Conservation (phyloP, 1,284 basidiomycete species). For the Cystobasidiaceae sp. region DNA sequence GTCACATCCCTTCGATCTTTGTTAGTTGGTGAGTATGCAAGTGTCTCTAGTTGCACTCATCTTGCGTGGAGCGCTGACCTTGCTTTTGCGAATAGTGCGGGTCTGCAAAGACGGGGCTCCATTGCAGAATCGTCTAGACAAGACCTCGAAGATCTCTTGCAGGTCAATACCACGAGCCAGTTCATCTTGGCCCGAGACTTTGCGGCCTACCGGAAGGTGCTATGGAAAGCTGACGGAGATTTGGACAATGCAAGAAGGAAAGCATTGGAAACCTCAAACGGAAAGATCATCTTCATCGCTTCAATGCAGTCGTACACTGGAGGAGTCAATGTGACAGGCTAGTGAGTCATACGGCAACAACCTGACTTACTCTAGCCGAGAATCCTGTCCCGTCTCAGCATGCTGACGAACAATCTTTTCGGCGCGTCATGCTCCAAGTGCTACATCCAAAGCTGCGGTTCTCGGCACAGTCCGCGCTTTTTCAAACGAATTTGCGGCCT, state of each 20-base stretch:
- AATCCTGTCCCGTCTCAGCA: no score
- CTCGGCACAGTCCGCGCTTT: neutral
- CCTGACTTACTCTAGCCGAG: neutral
- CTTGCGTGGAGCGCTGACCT: neutral
- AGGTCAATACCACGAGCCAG: neutral
- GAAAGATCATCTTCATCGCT: neutral
- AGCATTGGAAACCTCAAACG: neutral
- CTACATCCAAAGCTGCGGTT: neutral
- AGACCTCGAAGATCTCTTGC: neutral
- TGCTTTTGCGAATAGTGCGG: neutral
- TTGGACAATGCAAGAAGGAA: no score
- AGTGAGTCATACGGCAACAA: neutral
- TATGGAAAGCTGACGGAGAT: neutral
- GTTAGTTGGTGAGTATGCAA: neutral
- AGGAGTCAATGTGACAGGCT: neutral
- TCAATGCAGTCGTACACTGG: neutral
- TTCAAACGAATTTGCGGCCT: neutral
- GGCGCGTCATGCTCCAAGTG: no score
- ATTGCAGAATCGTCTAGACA: neutral
- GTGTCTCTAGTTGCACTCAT: neutral
- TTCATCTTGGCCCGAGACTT: neutral
- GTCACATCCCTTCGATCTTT: neutral
- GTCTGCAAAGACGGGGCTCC: neutral
- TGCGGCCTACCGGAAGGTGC: neutral
- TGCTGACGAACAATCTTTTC: no score